These are phyloP conservation scores for Talaromyces piceae DNA, from an alignment of 2,329 filamentous ascomycete genomes.

Conservation along the genomic window DNA sequence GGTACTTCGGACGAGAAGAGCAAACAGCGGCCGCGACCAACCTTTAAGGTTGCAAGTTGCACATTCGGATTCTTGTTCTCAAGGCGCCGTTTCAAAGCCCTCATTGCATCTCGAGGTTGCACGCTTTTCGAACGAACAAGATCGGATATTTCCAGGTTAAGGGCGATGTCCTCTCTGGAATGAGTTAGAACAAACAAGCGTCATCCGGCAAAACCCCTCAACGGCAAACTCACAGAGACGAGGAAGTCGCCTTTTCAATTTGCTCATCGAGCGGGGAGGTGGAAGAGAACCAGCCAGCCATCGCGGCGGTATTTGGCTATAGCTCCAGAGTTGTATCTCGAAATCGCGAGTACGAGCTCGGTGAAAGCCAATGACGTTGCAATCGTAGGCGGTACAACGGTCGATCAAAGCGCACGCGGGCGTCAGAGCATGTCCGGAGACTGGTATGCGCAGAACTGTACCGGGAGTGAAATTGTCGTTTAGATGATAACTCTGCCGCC, in stretches of 20 bases:
- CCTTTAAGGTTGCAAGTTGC: slow-evolving; percentile 88
- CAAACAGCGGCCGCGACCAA: slow-evolving; percentile 35
- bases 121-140: slow-evolving; percentile 96
- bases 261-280: slow-evolving; percentile 93
- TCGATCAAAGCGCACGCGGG: background rate
- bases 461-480: background rate
- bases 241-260: slow-evolving; percentile 89
- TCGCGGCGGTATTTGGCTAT: slow-evolving; percentile 45
- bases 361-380: slow-evolving; percentile 10
- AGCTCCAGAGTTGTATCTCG: background rate
- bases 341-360: background rate
- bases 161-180: slow-evolving; percentile 81
- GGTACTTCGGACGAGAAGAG: slow-evolving; percentile 11
- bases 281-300: slow-evolving; percentile 96
- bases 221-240: slow-evolving; percentile 65
- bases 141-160: slow-evolving; percentile 97
- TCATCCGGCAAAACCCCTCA: slow-evolving; percentile 4
- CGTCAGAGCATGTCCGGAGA: background rate
- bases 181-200: slow-evolving; percentile 5
- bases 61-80: slow-evolving; percentile 97
- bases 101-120: slow-evolving; percentile 96
- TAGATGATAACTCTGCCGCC: background rate
- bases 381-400: background rate
- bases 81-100: slow-evolving; percentile 85
- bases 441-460: background rate